Conservation (phyloP, 2,329 filamentous ascomycete species). For the Aureobasidium melanogenum region DNA sequence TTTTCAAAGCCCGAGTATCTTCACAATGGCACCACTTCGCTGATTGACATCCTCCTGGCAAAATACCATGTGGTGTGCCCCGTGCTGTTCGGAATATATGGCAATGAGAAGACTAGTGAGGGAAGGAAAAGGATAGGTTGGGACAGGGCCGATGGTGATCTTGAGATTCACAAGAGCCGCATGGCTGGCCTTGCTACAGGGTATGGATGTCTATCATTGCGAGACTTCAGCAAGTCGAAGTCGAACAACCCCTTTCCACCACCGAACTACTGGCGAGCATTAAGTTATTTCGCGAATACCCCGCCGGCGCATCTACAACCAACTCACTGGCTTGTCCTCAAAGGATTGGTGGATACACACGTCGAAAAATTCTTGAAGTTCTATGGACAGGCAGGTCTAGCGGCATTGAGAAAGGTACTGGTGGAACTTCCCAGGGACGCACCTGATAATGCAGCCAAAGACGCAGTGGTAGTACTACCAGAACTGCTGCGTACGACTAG, state of each 20-base stretch:
- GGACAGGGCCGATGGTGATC: conserved; percentile 45
- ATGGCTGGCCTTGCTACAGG: conserved; percentile 80
- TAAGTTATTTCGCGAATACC: conserved; percentile 70
- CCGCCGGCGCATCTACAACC: conserved; percentile 44
- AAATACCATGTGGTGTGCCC: conserved; percentile 78
- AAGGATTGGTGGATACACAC: conserved; percentile 51
- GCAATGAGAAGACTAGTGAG: conserved; percentile 61
- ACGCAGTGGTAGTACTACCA: conserved; percentile 13
- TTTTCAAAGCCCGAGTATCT: conserved; percentile 54
- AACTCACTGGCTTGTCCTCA: conserved; percentile 42
- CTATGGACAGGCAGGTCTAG: conserved; percentile 70
- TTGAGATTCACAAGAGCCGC: conserved; percentile 67
- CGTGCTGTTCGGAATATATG: conserved; percentile 74
- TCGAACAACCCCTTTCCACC: conserved; percentile 68
- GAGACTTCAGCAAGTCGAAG: conserved; percentile 66
- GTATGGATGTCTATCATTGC: conserved; percentile 71
- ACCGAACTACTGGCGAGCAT: conserved; percentile 69
- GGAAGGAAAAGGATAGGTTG: conserved; percentile 66
- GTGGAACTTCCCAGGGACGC: conserved; percentile 56
- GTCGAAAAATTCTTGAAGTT: conserved; percentile 69
- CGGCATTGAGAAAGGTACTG: conserved; percentile 59
- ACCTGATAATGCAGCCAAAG: conserved; percentile 6
- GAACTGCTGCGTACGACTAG: conserved; percentile 15
- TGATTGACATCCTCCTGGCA: conserved; percentile 78
- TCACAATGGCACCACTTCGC: conserved; percentile 51